Evolutionary conservation across 2,329 filamentous ascomycete species (phyloP).

Genomic region (Zymoseptoria tritici): DNA sequence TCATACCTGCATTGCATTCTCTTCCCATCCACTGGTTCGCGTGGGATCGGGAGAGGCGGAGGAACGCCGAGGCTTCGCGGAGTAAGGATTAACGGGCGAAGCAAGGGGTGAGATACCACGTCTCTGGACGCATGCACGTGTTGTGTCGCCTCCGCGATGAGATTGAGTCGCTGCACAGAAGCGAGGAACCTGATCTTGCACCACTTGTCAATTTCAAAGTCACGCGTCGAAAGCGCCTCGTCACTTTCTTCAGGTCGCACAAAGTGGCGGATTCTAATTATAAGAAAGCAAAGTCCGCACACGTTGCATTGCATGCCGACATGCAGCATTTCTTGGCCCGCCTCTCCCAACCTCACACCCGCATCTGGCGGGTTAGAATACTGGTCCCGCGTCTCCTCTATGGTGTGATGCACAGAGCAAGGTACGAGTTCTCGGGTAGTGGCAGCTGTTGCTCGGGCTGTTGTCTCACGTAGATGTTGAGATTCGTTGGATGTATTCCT

Average conservation of each 20-base stretch:
- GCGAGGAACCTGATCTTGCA: not conserved
- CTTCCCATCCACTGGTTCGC: not conserved
- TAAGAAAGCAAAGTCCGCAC: not conserved
- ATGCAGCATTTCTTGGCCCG: conserved; percentile 1
- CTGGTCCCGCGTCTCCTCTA: not conserved
- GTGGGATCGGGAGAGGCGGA: not conserved
- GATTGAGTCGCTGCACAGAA: not conserved
- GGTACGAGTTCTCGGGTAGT: conserved; percentile 8
- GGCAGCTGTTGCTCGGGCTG: conserved; percentile 6
- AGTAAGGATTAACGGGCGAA: not conserved
- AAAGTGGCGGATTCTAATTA: not conserved
- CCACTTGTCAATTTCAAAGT: not conserved
- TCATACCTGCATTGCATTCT: not conserved
- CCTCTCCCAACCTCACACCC: conserved; percentile 6
- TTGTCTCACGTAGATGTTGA: conserved; percentile 9
- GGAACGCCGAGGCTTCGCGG: not conserved
- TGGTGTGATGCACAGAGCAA: conserved; percentile 11
- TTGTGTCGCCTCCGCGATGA: not conserved
- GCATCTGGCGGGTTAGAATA: conserved; percentile 1
- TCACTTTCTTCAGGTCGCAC: not conserved
- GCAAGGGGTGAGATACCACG: not conserved
- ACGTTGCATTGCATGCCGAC: not conserved
- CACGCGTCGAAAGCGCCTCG: not conserved
- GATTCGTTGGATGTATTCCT: not conserved
- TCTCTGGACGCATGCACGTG: conserved; percentile 1